Conservation (phyloP, 306 rosid genomes). For the Dryas drummondii region DNA sequence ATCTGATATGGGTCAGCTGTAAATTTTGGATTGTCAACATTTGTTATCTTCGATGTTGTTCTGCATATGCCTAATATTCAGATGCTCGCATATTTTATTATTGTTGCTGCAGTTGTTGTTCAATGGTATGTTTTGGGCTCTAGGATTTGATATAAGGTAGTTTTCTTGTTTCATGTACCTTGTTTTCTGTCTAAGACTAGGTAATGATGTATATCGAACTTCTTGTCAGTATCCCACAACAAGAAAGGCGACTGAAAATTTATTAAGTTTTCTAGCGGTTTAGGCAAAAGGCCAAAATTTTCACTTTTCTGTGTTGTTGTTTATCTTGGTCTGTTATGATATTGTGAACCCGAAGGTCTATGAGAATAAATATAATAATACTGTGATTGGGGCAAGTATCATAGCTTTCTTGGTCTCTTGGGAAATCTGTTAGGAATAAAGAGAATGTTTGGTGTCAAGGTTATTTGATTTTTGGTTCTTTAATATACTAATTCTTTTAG, state of each 20-base stretch:
- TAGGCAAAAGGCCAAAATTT: neutral
- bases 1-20: constrained; percentile 1
- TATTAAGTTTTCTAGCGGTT: neutral
- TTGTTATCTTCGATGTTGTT: neutral
- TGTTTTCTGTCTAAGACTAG: no score
- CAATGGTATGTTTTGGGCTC: neutral
- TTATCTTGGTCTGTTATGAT: neutral
- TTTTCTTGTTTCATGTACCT: neutral
- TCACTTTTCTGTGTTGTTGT: neutral
- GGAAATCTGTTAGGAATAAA: neutral
- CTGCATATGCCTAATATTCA: neutral
- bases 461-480: neutral
- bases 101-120: neutral
- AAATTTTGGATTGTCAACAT: neutral
- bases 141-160: neutral
- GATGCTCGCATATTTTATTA: neutral
- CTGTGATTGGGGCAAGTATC: neutral
- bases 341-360: neutral
- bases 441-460: neutral
- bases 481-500: neutral
- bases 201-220: neutral
- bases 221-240: neutral
- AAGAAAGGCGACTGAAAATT: neutral
- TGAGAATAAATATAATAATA: neutral
- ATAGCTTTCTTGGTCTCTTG: neutral